phyloP scores from a whole-genome alignment of 2,329 filamentous ascomycete species.

The Phyllosticta citriasiana region DNA sequence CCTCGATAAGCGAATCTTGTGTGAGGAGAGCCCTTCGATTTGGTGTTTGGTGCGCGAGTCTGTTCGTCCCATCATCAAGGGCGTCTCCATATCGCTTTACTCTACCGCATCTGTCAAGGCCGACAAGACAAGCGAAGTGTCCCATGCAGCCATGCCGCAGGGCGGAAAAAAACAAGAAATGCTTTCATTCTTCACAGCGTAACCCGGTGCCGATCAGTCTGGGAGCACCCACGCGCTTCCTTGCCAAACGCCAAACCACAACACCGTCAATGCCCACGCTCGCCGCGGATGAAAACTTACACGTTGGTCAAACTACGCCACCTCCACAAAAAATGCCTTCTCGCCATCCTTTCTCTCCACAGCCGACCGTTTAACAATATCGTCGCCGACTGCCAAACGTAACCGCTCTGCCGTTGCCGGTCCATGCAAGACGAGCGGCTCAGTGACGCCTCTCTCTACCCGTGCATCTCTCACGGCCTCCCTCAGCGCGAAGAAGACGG shows the following conservation, averaged over 20 bases:
- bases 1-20: neutral
- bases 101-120: neutral
- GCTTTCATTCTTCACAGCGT: neutral
- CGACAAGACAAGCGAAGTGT: neutral
- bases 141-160: neutral
- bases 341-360: conserved; percentile 64
- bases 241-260: neutral
- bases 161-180: neutral
- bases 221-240: neutral
- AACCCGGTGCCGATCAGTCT: neutral
- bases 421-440: conserved; percentile 59
- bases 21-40: neutral
- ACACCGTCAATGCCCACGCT: neutral
- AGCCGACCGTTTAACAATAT: conserved; percentile 60
- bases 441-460: conserved; percentile 36
- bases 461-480: conserved; percentile 70
- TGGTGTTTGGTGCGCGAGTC: neutral
- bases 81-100: neutral
- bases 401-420: conserved; percentile 78
- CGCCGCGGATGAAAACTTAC: neutral
- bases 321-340: conserved; percentile 59
- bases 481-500: conserved; percentile 77
- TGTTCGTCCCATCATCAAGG: neutral
- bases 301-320: conserved; percentile 4
- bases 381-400: conserved; percentile 65